Evolutionary conservation across 495 filamentous ascomycete species (phyloP).

Genomic region (Xeromyces bisporus): DNA sequence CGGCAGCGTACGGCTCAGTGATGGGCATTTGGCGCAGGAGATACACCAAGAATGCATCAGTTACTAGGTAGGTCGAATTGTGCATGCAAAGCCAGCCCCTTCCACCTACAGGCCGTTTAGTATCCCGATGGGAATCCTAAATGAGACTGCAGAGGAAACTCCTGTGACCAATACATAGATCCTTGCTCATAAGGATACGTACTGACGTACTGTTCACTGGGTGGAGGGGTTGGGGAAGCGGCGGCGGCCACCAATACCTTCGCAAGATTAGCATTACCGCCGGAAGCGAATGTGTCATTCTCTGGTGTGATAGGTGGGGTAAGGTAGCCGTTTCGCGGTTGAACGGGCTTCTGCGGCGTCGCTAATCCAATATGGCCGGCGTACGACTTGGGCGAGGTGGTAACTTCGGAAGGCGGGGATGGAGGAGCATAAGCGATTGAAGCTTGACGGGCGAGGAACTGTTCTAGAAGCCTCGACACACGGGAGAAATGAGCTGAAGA

Average conservation of each 20-base stretch:
- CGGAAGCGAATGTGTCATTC: slow-evolving; percentile 38
- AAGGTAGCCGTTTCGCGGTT: slow-evolving; percentile 60
- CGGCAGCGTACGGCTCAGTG: slow-evolving; percentile 6
- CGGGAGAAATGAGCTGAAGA: slow-evolving; percentile 61
- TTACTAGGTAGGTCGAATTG: slow-evolving; percentile 5
- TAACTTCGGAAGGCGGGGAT: slow-evolving; percentile 49
- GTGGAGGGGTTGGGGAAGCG: slow-evolving; percentile 19
- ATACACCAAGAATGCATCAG: slow-evolving; percentile 5
- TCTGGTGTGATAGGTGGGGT: slow-evolving; percentile 97
- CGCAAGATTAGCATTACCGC: slow-evolving; percentile 12
- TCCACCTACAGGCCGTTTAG: slow-evolving; percentile 11
- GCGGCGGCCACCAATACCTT: slow-evolving; percentile 11
- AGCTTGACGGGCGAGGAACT: slow-evolving; percentile 73
- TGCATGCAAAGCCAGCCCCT: slow-evolving; percentile 1
- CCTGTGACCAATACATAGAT: slow-evolving; percentile 16
- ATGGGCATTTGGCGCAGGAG: too few species aligned
- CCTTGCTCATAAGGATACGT: slow-evolving; percentile 25
- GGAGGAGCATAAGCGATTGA: slow-evolving; percentile 57
- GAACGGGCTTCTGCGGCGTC: slow-evolving; percentile 72
- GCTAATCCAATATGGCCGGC: slow-evolving; percentile 38
- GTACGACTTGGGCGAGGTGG: slow-evolving; percentile 37
- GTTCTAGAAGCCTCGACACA: slow-evolving; percentile 64
- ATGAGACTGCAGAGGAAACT: slow-evolving; percentile 19
- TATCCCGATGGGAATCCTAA: slow-evolving; percentile 23
- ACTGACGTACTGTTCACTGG: slow-evolving; percentile 24